Percentiles rank a stretch among this genome's conserved stretches.
phyloP scores from a whole-genome alignment of 305 asterid genomes.

The Caryopteris hybrid region DNA sequence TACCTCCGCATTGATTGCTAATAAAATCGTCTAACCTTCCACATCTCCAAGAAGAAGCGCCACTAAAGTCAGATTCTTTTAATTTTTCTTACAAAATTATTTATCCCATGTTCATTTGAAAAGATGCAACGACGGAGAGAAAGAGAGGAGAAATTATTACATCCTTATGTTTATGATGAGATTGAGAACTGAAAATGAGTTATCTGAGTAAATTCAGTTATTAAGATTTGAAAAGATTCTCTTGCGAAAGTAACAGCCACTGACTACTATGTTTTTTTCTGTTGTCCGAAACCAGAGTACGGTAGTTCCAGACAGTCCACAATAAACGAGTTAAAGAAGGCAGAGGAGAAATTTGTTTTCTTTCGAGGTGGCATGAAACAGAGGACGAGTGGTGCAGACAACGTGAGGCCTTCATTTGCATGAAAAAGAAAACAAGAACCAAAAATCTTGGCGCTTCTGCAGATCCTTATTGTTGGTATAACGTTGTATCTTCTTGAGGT shows the following conservation, averaged over 20 bases:
- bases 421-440: no score
- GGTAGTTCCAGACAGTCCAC: background rate
- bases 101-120: no score
- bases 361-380: no score
- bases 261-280: background rate
- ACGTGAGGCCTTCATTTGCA: conserved; percentile 13
- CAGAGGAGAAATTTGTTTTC: background rate
- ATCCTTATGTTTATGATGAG: background rate
- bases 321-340: background rate
- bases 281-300: conserved; percentile 3
- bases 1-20: conserved; percentile 1
- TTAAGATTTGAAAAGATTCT: conserved; percentile 12
- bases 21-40: background rate
- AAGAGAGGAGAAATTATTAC: no score
- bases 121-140: background rate
- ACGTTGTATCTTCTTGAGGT: background rate
- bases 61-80: background rate
- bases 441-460: background rate
- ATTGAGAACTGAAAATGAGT: background rate
- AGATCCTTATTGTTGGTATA: background rate
- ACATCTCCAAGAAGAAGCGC: background rate
- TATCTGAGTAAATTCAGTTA: background rate
- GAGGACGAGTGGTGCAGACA: background rate
- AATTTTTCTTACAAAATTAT: background rate
- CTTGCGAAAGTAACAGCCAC: conserved; percentile 4